Conservation (phyloP, 805 yeast genomes). For the Priceomyces melissophilus region DNA sequence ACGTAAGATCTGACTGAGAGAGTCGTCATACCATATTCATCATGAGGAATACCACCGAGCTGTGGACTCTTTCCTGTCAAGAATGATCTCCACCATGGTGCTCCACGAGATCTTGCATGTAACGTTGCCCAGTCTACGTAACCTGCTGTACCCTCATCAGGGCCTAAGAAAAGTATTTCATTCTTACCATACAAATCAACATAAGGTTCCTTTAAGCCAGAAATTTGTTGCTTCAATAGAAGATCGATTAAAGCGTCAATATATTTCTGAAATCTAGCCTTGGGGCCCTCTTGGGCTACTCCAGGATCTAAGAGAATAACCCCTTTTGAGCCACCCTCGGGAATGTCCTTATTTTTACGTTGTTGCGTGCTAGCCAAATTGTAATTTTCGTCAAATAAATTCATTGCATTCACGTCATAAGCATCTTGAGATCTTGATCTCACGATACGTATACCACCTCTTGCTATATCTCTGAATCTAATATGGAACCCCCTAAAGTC, state of each 20-base stretch:
- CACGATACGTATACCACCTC: slow-evolving; percentile 97
- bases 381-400: slow-evolving; percentile 93
- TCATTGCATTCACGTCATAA: slow-evolving; percentile 78
- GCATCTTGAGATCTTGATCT: slow-evolving; percentile 82
- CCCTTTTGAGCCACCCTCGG: slow-evolving; percentile 99
- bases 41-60: slow-evolving; percentile 97
- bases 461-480: slow-evolving; percentile 92
- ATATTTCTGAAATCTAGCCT: slow-evolving; percentile 86
- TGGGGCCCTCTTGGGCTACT: slow-evolving; percentile 71
- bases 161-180: slow-evolving; percentile 95
- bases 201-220: slow-evolving; percentile 76
- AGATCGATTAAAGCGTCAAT: slow-evolving; percentile 88
- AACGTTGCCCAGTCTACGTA: slow-evolving; percentile 96
- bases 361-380: slow-evolving; percentile 95
- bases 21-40: slow-evolving; percentile 96
- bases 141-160: slow-evolving; percentile 98
- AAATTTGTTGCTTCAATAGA: slow-evolving; percentile 63
- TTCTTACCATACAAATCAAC: slow-evolving; percentile 81
- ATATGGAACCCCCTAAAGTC: slow-evolving; percentile 98
- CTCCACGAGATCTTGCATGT: slow-evolving; percentile 89
- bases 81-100: slow-evolving; percentile 98
- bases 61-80: slow-evolving; percentile 92
- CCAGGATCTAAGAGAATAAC: slow-evolving; percentile 84
- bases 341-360: slow-evolving; percentile 94
- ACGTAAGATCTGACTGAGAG: slow-evolving; percentile 90